Conservation (phyloP, 164 flowering plant species). For the Vitis cinerea region DNA sequence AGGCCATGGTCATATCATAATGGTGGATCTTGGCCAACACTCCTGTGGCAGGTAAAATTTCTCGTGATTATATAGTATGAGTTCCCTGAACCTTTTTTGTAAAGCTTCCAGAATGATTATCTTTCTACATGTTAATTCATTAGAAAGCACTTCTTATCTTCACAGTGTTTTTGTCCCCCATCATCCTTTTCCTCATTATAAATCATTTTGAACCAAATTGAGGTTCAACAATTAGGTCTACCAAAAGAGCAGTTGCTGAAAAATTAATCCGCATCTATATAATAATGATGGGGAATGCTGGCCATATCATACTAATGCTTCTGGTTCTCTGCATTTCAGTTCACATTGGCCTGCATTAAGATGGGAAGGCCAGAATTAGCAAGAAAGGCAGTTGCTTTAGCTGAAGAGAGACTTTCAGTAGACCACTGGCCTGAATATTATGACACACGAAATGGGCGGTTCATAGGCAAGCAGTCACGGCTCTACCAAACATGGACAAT, state of each 20-base stretch:
- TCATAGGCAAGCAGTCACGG: slow-evolving; percentile 67
- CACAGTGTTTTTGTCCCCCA: not conserved
- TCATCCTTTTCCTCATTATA: not conserved
- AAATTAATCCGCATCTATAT: no score
- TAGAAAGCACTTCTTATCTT: not conserved
- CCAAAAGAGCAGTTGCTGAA: no score
- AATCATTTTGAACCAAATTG: no score
- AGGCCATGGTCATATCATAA: slow-evolving; percentile 69
- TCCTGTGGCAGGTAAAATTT: slow-evolving; percentile 53
- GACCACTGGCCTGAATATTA: slow-evolving; percentile 81
- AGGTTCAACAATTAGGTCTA: no score
- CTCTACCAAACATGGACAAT: slow-evolving; percentile 82
- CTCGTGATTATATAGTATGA: not conserved
- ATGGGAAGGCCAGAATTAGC: slow-evolving; percentile 69
- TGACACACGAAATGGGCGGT: slow-evolving; percentile 61
- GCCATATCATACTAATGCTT: not conserved
- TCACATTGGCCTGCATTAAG: slow-evolving; percentile 71
- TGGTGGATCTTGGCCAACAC: slow-evolving; percentile 75
- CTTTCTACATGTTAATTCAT: no score
- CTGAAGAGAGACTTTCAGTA: slow-evolving; percentile 49
- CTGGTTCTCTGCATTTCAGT: slow-evolving; percentile 33
- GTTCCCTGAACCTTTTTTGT: not conserved
- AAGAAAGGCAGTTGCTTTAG: slow-evolving; percentile 48
- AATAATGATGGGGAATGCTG: not conserved
- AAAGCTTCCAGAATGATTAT: not conserved